Percentiles rank a stretch among this genome's conserved stretches.
Evolutionary conservation across 2,329 filamentous ascomycete genomes (phyloP).

Genomic region (Penicillium sp.): DNA sequence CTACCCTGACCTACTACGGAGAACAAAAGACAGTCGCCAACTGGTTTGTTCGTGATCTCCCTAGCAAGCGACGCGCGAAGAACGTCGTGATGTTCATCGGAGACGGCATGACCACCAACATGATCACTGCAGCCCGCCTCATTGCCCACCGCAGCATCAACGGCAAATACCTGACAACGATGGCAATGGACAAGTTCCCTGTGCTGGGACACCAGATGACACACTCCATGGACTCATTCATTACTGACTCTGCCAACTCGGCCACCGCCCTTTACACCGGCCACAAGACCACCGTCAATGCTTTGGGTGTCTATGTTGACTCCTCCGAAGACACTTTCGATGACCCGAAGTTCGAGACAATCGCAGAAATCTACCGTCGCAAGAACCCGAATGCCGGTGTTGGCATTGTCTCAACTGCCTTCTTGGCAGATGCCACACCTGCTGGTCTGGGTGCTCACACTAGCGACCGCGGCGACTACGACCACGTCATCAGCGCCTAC

Average conservation of each 20-base stretch:
- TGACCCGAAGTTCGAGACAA: conserved; percentile 77
- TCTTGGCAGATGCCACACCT: conserved; percentile 66
- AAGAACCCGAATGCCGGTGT: conserved; percentile 52
- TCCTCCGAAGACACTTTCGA: conserved; percentile 65
- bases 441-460: conserved; percentile 67
- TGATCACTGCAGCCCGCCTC: conserved; percentile 59
- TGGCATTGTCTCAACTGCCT: conserved; percentile 68
- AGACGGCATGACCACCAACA: conserved; percentile 50
- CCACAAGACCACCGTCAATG: conserved; percentile 76
- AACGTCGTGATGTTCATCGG: conserved; percentile 81
- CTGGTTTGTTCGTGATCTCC: conserved; percentile 66
- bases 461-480: conserved; percentile 59
- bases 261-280: conserved; percentile 73
- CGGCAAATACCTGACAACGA: conserved; percentile 66
- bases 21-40: conserved; percentile 62
- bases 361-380: conserved; percentile 62
- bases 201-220: conserved; percentile 84
- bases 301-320: conserved; percentile 71
- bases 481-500: conserved; percentile 64
- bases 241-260: conserved; percentile 79
- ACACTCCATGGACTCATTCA: conserved; percentile 74
- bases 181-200: conserved; percentile 75
- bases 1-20: conserved; percentile 66
- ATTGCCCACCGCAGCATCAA: conserved; percentile 76
- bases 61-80: conserved; percentile 64